Evolutionary conservation across 495 filamentous ascomycete species (phyloP).

Genomic region (Penicillium robsamsonii): DNA sequence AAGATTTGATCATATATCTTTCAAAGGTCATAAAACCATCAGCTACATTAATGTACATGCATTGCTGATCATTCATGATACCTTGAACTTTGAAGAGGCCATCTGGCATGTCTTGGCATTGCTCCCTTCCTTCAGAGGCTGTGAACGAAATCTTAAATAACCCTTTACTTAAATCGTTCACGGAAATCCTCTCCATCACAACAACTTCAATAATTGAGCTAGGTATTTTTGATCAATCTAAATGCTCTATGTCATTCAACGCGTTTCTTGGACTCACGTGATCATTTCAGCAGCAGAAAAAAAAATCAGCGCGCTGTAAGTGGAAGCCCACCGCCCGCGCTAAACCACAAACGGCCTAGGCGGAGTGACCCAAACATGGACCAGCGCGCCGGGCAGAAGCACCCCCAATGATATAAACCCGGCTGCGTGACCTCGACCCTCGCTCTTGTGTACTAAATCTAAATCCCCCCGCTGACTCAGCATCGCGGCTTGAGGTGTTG

Average conservation of each 20-base stretch:
- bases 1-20: neutral
- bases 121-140: neutral
- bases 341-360: constrained; percentile 32
- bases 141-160: neutral
- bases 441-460: constrained; percentile 31
- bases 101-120: constrained; percentile 48
- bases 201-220: neutral
- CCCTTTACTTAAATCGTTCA: neutral
- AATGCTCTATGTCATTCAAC: constrained; percentile 17
- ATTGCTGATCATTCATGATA: constrained; percentile 19
- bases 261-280: constrained; percentile 34
- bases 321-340: constrained; percentile 30
- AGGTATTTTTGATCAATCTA: constrained; percentile 7
- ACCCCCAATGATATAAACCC: constrained; percentile 52
- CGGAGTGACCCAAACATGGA: constrained; percentile 42
- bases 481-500: constrained; percentile 20
- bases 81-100: constrained; percentile 27
- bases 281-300: constrained; percentile 21
- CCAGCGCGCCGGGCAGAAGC: constrained; percentile 45
- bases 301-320: constrained; percentile 25
- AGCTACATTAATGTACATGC: constrained; percentile 8
- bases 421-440: constrained; percentile 50
- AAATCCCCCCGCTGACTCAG: constrained; percentile 31
- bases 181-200: neutral
- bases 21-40: neutral